phyloP scores from a whole-genome alignment of 352 stramenopile species.

The Pelagophyceae sp. region DNA sequence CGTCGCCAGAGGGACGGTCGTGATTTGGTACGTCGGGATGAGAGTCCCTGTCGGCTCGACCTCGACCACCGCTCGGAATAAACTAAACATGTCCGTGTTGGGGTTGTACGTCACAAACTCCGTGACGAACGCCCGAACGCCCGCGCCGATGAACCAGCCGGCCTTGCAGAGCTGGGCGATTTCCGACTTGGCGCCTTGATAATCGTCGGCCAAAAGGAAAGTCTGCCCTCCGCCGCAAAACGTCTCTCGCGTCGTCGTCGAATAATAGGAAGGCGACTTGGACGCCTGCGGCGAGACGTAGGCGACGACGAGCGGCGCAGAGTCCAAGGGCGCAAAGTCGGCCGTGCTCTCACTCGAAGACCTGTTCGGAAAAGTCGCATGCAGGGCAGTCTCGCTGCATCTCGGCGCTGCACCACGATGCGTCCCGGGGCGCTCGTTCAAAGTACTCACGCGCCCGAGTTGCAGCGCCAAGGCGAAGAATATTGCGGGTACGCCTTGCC shows the following conservation, averaged over 20 bases:
- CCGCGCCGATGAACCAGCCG: constrained; percentile 14
- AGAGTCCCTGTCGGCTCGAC: constrained; percentile 18
- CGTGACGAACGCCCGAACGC: constrained; percentile 15
- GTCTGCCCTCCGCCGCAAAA: constrained; percentile 23
- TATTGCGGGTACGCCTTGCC: background rate
- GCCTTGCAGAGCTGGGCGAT: background rate
- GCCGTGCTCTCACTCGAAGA: background rate
- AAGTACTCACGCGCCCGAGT: background rate
- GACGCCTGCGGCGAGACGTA: background rate
- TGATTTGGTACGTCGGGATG: constrained; percentile 15
- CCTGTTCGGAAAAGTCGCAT: background rate
- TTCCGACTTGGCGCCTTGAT: constrained; percentile 4
- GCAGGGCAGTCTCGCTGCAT: background rate
- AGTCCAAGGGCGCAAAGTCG: constrained; percentile 2
- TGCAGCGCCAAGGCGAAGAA: background rate
- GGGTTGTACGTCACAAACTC: constrained; percentile 25
- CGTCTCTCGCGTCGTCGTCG: background rate
- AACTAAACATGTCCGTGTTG: constrained; percentile 20
- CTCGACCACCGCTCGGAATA: constrained; percentile 19
- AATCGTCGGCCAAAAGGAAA: constrained; percentile 14
- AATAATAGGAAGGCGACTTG: background rate
- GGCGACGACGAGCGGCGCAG: no score
- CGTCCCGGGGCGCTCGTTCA: no score
- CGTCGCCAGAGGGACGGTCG: constrained; percentile 12
- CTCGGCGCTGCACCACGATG: no score